phyloP scores from a whole-genome alignment of 768 basidiomycete species.

The Crepidotus variabilis region DNA sequence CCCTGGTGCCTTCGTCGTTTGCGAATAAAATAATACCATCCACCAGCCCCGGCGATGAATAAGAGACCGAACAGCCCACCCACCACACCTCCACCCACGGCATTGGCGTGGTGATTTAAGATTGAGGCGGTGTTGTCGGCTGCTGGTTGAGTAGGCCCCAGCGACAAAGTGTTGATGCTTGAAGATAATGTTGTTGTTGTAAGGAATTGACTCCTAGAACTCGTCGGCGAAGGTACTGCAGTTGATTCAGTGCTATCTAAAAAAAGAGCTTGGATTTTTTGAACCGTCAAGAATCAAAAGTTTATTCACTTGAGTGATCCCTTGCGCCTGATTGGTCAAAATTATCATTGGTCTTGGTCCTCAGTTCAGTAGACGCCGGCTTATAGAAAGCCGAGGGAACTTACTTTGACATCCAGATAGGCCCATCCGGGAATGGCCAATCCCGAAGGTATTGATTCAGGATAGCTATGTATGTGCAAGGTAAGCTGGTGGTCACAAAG shows the following conservation, averaged over 20 bases:
- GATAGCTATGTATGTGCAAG: slow-evolving; percentile 32
- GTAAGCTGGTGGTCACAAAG: background rate
- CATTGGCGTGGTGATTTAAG: slow-evolving; percentile 20
- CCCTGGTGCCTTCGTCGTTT: slow-evolving; percentile 10
- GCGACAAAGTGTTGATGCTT: too few species aligned
- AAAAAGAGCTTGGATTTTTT: slow-evolving; percentile 1
- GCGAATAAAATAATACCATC: slow-evolving; percentile 17
- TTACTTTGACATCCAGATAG: slow-evolving; percentile 48
- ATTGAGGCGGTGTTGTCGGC: too few species aligned
- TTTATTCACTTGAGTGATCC: slow-evolving; percentile 25
- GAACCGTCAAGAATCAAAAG: background rate
- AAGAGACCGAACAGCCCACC: slow-evolving; percentile 35
- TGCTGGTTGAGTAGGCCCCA: too few species aligned
- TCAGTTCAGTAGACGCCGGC: background rate
- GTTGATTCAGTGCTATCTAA: slow-evolving; percentile 42
- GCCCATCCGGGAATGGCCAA: slow-evolving; percentile 61
- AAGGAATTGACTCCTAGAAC: too few species aligned
- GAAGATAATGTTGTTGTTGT: too few species aligned
- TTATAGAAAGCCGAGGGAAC: background rate
- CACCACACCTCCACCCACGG: slow-evolving; percentile 44
- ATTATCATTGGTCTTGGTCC: slow-evolving; percentile 24
- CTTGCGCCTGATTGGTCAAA: slow-evolving; percentile 41
- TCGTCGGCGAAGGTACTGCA: slow-evolving; percentile 25
- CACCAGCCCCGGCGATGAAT: slow-evolving; percentile 27
- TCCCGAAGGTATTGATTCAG: slow-evolving; percentile 41